Conservation (phyloP, 805 yeast genomes). For the Yarrowia bubula region DNA sequence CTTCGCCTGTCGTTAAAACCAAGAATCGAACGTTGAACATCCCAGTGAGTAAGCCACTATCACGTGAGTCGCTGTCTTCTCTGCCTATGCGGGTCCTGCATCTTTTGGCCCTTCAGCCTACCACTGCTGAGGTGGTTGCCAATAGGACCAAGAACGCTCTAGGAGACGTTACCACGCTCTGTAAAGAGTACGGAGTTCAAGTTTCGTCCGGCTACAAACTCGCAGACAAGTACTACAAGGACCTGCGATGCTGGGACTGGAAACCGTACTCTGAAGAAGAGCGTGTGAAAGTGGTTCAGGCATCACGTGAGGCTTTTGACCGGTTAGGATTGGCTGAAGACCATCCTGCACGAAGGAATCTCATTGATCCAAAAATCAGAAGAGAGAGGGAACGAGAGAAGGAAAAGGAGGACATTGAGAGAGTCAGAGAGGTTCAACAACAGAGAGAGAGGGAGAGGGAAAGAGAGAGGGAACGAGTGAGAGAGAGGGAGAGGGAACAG, state of each 20-base stretch:
- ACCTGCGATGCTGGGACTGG: slow-evolving; percentile 42
- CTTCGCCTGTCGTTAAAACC: slow-evolving; percentile 11
- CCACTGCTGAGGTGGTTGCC: slow-evolving; percentile 39
- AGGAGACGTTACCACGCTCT: slow-evolving; percentile 37
- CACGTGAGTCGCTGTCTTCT: slow-evolving; percentile 33
- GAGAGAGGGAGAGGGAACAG: not conserved
- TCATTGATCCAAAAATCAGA: slow-evolving; percentile 37
- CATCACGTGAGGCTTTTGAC: slow-evolving; percentile 37
- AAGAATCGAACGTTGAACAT: slow-evolving; percentile 29
- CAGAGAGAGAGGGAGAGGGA: slow-evolving; percentile 7
- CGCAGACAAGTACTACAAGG: slow-evolving; percentile 36
- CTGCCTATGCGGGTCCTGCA: slow-evolving; percentile 44
- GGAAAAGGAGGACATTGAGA: not conserved
- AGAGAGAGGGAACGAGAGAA: slow-evolving; percentile 20
- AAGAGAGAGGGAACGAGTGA: not conserved
- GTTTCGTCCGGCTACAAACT: slow-evolving; percentile 30
- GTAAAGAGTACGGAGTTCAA: slow-evolving; percentile 37
- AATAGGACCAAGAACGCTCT: slow-evolving; percentile 36
- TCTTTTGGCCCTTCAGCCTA: slow-evolving; percentile 51
- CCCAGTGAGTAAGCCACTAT: slow-evolving; percentile 31
- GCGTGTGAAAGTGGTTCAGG: slow-evolving; percentile 36
- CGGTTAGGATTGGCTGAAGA: slow-evolving; percentile 35
- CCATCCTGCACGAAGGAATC: slow-evolving; percentile 35
- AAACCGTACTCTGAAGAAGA: slow-evolving; percentile 40
- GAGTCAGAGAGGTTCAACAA: not conserved